phyloP scores from a whole-genome alignment of 176 grass and related monocot genomes.

The Juncus inflexus region DNA sequence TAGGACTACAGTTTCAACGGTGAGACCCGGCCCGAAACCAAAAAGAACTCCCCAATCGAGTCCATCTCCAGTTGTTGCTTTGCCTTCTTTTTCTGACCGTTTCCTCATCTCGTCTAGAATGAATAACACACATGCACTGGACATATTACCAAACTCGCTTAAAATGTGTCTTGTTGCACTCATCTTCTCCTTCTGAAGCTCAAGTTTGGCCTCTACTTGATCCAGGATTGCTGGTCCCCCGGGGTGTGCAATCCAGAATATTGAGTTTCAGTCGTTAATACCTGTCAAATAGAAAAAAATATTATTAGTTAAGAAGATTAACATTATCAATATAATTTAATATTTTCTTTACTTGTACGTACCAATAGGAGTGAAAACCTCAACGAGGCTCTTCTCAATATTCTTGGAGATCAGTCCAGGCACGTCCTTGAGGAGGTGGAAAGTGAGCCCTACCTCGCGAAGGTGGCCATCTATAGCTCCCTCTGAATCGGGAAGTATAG shows the following conservation, averaged over 20 bases:
- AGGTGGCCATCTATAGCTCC: conserved; percentile 22
- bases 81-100: conserved; percentile 8
- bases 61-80: conserved; percentile 17
- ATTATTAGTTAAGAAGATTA: background rate
- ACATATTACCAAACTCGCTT: conserved; percentile 24
- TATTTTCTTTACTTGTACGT: background rate
- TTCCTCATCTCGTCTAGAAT: conserved; percentile 26
- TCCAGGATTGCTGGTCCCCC: conserved; percentile 23
- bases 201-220: conserved; percentile 24
- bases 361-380: conserved; percentile 21
- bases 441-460: conserved; percentile 29
- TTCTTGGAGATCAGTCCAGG: conserved; percentile 25
- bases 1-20: conserved; percentile 21
- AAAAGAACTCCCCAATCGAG: conserved; percentile 27
- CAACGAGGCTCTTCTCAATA: conserved; percentile 20
- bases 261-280: conserved; percentile 14
- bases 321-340: background rate
- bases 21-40: conserved; percentile 19
- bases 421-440: conserved; percentile 26
- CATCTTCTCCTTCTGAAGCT: conserved; percentile 24
- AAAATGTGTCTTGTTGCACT: conserved; percentile 4
- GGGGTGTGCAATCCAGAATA: conserved; percentile 20
- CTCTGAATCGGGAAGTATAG: conserved; percentile 22
- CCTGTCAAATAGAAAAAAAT: conserved; percentile 5
- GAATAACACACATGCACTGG: conserved; percentile 19